phyloP scores from a whole-genome alignment of 176 grass and related monocot genomes.

The Dendrocalamus sinicus region DNA sequence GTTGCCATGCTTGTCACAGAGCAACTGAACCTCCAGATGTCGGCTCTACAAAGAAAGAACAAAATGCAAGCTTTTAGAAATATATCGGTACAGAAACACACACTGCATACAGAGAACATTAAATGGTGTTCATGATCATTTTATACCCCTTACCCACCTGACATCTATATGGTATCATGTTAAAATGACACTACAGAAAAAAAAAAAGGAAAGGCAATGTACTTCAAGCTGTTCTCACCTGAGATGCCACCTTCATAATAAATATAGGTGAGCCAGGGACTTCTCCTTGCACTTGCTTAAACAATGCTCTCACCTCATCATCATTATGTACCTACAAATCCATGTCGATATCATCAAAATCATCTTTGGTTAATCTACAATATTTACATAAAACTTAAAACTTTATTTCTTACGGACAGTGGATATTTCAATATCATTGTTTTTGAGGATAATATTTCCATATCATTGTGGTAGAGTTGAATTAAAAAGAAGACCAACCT shows the following conservation, averaged over 20 bases:
- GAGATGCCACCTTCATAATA: conserved; percentile 99
- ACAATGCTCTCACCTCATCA: conserved; percentile 94
- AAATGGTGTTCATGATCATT: conserved; percentile 6
- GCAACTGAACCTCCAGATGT: conserved; percentile 96
- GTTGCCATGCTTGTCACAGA: conserved; percentile 95
- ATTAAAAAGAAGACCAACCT: conserved; percentile 68
- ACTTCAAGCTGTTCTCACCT: conserved; percentile 62
- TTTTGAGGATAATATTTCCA: neutral
- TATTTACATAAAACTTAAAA: conserved; percentile 7
- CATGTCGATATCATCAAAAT: conserved; percentile 42
- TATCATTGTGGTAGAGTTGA: conserved; percentile 34
- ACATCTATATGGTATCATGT: conserved; percentile 18
- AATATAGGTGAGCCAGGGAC: conserved; percentile 99
- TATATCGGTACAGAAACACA: conserved; percentile 24
- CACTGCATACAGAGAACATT: conserved; percentile 29
- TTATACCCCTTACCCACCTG: neutral
- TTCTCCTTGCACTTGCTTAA: conserved; percentile 99
- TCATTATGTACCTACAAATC: conserved; percentile 88
- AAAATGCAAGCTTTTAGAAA: conserved; percentile 38
- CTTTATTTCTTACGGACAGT: conserved; percentile 22
- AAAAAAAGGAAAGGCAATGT: neutral
- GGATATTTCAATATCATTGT: conserved; percentile 13
- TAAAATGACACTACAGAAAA: conserved; percentile 9
- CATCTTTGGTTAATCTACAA: neutral
- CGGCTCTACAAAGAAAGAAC: conserved; percentile 72